phyloP scores from a whole-genome alignment of 106 monocot species.

The Ottelia alismoides region DNA sequence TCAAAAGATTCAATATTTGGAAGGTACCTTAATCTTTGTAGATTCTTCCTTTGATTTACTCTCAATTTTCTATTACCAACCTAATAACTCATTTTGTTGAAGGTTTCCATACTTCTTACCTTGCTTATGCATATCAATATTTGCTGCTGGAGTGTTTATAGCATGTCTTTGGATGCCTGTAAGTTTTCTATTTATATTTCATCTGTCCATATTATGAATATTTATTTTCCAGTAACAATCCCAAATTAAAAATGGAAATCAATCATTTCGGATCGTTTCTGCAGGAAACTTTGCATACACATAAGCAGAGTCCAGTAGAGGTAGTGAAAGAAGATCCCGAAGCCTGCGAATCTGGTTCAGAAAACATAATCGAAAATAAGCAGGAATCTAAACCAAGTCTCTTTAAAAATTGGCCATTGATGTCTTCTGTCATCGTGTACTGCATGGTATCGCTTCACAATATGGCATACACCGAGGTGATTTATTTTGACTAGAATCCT shows the following conservation, averaged over 20 bases:
- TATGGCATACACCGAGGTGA: conserved; percentile 51
- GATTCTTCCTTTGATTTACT: not conserved
- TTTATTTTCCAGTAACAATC: too few relatives aligned
- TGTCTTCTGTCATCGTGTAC: conserved; percentile 36
- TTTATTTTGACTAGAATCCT: too few relatives aligned
- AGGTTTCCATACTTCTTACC: conserved; percentile 1
- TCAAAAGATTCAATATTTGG: not conserved
- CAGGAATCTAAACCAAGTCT: conserved; percentile 15
- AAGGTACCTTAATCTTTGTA: not conserved
- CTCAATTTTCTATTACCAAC: not conserved
- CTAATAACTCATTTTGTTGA: not conserved
- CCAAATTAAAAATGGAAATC: too few relatives aligned
- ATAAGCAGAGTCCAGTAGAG: too few relatives aligned
- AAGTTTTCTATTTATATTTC: too few relatives aligned
- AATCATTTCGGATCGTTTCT: too few relatives aligned
- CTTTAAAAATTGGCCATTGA: conserved; percentile 43
- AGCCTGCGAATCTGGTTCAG: conserved; percentile 5
- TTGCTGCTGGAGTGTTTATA: not conserved
- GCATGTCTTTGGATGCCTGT: not conserved
- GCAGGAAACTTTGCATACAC: not conserved
- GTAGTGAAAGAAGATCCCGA: conserved; percentile 3
- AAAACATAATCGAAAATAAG: conserved; percentile 6
- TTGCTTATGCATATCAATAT: not conserved
- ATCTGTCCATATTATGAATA: too few relatives aligned
- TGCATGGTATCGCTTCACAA: conserved; percentile 50